Evolutionary conservation across 495 filamentous ascomycete species (phyloP), one percentile per base, ranked within the genome.

Genomic region (Thermothielavioides terrestris): DNA sequence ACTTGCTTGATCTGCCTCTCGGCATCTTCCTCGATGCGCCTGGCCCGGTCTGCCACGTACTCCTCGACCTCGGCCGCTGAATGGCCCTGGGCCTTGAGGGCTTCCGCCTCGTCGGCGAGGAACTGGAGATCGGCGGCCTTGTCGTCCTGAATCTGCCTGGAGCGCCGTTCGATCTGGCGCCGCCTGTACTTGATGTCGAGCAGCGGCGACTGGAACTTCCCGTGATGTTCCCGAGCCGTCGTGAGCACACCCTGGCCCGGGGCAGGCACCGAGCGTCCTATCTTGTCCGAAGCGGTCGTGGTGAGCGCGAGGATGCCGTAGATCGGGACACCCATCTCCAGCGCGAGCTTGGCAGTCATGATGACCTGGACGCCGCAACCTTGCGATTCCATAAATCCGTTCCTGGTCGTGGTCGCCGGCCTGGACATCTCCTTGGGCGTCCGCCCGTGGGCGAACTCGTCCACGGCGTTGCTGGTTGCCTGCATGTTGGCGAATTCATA

Each of bases 401-500:
- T 89, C 67, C 92, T 79, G 9, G 92, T 97, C 8, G 92, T 99
- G 8, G 92, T 97, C 8, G 92, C 92, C 1, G 92, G 92, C 37
- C 92, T 81, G 0, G 92, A 99, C 92, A 99, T 99, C 72, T 99
- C 92, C 62, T 81, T 81, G 0, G 92, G 94, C 28, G 92, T 95
- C 54, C 92, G 86, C 28, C 92, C 92, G 58, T 96, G 91, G 6
- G 86, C 89, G 59, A 97, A 86, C 61, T 97, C 92, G 52, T 96
- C 89, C 45, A 95, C 84, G 21, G 90, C 88, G 58, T 96, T 99
- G 76, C 87, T 94, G 36, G 92, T 99, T 27, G 92, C 92, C 69
- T 94, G 94, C 92, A 99, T 99, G 72, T 99, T 99, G 76, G 92
- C 92, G 63, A 99, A 99, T 68, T 99, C 92, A 57, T 95, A 97